Base-by-base conservation (phyloP, 169 alveolate genomes). In the Hammondia hammondi region DNA sequence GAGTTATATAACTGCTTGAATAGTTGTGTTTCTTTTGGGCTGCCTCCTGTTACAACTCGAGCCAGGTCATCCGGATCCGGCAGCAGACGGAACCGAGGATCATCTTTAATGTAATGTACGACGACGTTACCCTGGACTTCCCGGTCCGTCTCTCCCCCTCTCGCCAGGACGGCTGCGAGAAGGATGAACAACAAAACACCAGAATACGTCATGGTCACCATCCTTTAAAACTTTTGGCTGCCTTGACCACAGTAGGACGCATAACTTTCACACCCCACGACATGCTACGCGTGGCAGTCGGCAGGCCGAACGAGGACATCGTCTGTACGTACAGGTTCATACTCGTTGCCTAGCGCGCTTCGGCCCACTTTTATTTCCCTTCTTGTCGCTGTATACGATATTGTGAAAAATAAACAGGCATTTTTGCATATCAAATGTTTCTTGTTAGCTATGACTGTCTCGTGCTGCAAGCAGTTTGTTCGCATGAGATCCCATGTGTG, bases 1-100 rank as follows among this genome's bases (percentile, higher is more conserved):
- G 96, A 93, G 57, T 93, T 52, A 67, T 96, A 96, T 19, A 96
- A 61, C 19, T 94, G 85, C 14, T 90, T 70, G 72, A 96, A 96
- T 1, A 48, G 71, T 0, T 46, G 67, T 81, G 35, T 94, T 10
- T 95, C 73, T 32, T 92, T 52, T 9, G 82, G 73, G 3, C 89
- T 72, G 32, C 94, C 94, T 21, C 77, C 91, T 19, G 94, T 91
- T 32, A 52, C 82, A 37, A 70, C 24, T 67, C 77, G 81, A 10
- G 72, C 91, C 91, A 91, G 57, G 6, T 77, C 94, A 29, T 77
- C 94, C 29, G 91, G 94, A 37, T 70, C 85, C 43, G 94, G 94
- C 85, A 91, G 56, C 85, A 91, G 81, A 48, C 85, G 90, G 39
- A 82, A 82, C 43, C 17, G 37, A 21, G 90, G 90, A 5, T 82